Evolutionary conservation across 192 early-diverging fungal species (phyloP).

Genomic region (Rhizoclosmatium globosum): DNA sequence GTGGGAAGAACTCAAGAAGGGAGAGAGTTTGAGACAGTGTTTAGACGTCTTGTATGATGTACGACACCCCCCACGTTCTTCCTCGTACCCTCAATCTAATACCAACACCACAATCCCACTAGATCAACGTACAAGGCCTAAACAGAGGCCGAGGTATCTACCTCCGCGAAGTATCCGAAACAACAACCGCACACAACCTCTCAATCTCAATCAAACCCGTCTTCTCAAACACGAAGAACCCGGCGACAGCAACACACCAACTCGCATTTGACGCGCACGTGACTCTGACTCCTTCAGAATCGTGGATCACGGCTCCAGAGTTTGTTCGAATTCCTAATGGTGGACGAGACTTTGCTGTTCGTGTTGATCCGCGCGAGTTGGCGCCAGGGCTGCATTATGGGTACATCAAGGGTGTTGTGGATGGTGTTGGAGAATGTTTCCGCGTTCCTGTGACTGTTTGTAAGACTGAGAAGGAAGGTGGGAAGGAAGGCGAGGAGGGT

Average conservation of each 20-base stretch:
- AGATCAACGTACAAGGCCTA: constrained; percentile 35
- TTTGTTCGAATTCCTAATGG: constrained; percentile 29
- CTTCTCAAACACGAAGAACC: constrained; percentile 71
- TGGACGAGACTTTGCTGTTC: constrained; percentile 69
- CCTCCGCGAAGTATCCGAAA: constrained; percentile 80
- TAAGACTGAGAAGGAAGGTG: constrained; percentile 68
- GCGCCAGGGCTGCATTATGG: constrained; percentile 82
- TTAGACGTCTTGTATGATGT: constrained; percentile 73
- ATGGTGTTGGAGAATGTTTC: constrained; percentile 55
- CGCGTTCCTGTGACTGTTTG: constrained; percentile 87
- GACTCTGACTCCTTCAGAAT: constrained; percentile 68
- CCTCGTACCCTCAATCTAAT: background rate
- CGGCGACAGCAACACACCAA: constrained; percentile 62
- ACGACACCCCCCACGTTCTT: background rate
- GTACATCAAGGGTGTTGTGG: constrained; percentile 76
- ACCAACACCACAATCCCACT: constrained; percentile 18
- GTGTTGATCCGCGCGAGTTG: constrained; percentile 84
- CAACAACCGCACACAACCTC: constrained; percentile 52
- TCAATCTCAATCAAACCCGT: constrained; percentile 63
- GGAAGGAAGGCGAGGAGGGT: constrained; percentile 40
- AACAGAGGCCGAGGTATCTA: constrained; percentile 83
- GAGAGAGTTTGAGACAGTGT: constrained; percentile 15
- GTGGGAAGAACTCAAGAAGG: constrained; percentile 52
- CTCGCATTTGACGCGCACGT: constrained; percentile 84
- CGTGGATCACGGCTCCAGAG: constrained; percentile 71